phyloP scores from a whole-genome alignment of 306 rosid species.

The Dalbergia oliveri region DNA sequence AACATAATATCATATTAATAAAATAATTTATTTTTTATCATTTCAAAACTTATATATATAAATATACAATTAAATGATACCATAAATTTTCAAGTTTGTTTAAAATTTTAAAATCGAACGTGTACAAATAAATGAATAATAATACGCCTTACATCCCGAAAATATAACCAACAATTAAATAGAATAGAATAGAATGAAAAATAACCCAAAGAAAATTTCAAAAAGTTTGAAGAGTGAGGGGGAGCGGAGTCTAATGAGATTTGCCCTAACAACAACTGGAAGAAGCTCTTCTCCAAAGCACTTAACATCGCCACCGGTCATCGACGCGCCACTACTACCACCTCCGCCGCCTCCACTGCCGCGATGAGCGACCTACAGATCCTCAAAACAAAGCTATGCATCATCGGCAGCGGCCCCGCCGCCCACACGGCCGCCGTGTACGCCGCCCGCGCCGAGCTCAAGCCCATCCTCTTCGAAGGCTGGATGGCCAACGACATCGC shows the following conservation, averaged over 20 bases:
- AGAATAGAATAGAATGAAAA: background rate
- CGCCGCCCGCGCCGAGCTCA: slow-evolving; percentile 87
- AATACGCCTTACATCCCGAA: too few relatives aligned
- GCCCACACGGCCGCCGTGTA: slow-evolving; percentile 89
- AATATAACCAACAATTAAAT: background rate
- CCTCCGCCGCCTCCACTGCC: background rate
- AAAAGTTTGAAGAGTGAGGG: background rate
- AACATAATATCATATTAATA: too few relatives aligned
- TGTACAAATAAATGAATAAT: too few relatives aligned
- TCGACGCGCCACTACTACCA: slow-evolving; percentile 14
- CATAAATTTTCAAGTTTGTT: too few relatives aligned
- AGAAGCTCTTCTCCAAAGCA: slow-evolving; percentile 37
- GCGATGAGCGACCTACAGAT: slow-evolving; percentile 53
- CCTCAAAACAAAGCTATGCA: slow-evolving; percentile 74
- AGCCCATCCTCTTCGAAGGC: slow-evolving; percentile 85
- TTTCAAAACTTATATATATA: too few relatives aligned
- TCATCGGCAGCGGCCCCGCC: slow-evolving; percentile 91
- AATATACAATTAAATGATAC: too few relatives aligned
- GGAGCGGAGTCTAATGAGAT: slow-evolving; percentile 45
- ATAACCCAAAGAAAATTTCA: background rate
- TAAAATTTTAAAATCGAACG: too few relatives aligned
- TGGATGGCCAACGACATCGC: slow-evolving; percentile 93
- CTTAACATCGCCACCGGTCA: slow-evolving; percentile 44
- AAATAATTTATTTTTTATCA: too few relatives aligned
- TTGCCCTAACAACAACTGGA: slow-evolving; percentile 31